Evolutionary conservation across 805 yeast genomes (phyloP), one percentile per base, ranked within the genome.

Genomic region (Priceomyces carsonii): DNA sequence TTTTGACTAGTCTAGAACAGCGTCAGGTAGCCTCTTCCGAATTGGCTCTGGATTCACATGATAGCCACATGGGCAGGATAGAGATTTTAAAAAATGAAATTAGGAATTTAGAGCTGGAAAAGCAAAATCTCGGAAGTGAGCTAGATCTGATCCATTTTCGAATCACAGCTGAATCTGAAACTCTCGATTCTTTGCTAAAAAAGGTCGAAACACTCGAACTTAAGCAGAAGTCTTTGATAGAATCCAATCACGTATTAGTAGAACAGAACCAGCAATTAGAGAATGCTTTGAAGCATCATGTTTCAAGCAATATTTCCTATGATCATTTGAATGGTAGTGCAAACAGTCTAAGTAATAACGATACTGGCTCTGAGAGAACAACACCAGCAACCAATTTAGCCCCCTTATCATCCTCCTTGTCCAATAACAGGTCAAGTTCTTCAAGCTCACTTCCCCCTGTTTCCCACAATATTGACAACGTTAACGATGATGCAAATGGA

Each of bases 121-220:
- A 55, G 36, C 25, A 24, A 18, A 45, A 42, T 28, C 36, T 47
- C 10, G 36, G 17, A 30, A 35, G 38, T 19, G 37, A 61, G 16
- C 43, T 75, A 35, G 61, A 71, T 33, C 50, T 59, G n/a, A 36
- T 75, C 38, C 71, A 66, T 33, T 46, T 56, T 23, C 73, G 69
- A 40, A 46, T 80, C 8, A 51, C 58, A 10, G 57, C 56, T 26
- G 67, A 73, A 41, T 65, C 68, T 23, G 52, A 66, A 1, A 59
- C 66, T 1, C 77, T 73, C 43, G 66, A 71, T 2, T 55, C 55
- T 5, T 44, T 82, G 22, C 38, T 63, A 14, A 64, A 61, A 27
- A 88, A 83, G 25, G 67, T 84, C 9, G 72, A 67, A 31, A 71
- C 62, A 13, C 61, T 88, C 42, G 69, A 61, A 19, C 40, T 47